These are phyloP conservation scores for Xylaria curta DNA, from an alignment of 495 filamentous ascomycete genomes.

Conservation along the genomic window DNA sequence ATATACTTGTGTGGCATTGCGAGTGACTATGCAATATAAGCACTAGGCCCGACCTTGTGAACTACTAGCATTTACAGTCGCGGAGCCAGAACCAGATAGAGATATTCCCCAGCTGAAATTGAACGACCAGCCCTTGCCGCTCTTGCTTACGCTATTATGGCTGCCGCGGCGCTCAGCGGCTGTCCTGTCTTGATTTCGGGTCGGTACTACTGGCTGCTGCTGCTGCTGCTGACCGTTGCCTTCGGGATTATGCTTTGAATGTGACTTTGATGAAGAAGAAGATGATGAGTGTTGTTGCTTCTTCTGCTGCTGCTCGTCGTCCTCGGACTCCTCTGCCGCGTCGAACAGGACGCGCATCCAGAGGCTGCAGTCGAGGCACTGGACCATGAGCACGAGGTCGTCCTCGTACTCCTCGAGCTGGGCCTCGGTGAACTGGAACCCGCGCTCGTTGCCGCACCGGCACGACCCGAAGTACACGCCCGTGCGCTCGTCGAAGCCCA, in stretches of 20 bases:
- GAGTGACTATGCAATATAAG: not conserved
- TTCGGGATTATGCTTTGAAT: not conserved
- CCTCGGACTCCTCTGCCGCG: slow-evolving; percentile 59
- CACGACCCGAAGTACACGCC: slow-evolving; percentile 71
- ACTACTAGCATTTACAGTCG: slow-evolving; percentile 6
- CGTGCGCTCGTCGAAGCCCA: slow-evolving; percentile 60
- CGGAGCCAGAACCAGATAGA: slow-evolving; percentile 29
- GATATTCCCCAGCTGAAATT: slow-evolving; percentile 40
- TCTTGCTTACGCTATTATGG: slow-evolving; percentile 24
- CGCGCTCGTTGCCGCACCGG: slow-evolving; percentile 79
- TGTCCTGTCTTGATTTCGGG: slow-evolving; percentile 5
- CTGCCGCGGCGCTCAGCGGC: slow-evolving; percentile 29
- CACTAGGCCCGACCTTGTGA: not conserved
- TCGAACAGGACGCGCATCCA: slow-evolving; percentile 79
- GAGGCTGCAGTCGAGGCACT: slow-evolving; percentile 81
- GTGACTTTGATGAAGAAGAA: not conserved
- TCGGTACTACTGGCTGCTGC: not conserved
- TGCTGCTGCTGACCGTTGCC: not conserved
- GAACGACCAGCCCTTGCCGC: slow-evolving; percentile 32
- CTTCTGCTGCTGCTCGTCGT: slow-evolving; percentile 1
- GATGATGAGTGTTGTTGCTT: not conserved
- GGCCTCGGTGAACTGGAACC: slow-evolving; percentile 70
- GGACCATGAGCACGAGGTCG: slow-evolving; percentile 73
- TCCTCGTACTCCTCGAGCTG: slow-evolving; percentile 72
- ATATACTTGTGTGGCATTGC: not conserved